Evolutionary conservation across 352 stramenopile genomes (phyloP).

Genomic region (Aphanomyces euteiches): DNA sequence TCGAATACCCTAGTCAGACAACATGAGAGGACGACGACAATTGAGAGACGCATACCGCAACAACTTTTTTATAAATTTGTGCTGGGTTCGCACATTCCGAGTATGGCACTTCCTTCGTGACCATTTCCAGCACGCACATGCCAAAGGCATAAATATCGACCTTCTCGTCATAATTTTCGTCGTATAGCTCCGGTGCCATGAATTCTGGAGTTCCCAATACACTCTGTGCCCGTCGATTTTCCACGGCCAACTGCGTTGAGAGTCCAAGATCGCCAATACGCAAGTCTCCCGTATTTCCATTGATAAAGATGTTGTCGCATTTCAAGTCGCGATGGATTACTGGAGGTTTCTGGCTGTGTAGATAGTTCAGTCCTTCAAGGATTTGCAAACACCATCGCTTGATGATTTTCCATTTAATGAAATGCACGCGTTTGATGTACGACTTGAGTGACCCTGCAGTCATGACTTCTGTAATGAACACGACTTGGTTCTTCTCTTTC

Average conservation of each 20-base stretch:
- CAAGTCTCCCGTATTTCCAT: slow-evolving; percentile 96
- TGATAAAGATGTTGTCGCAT: slow-evolving; percentile 98
- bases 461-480: slow-evolving; percentile 99
- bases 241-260: slow-evolving; percentile 71
- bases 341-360: slow-evolving; percentile 85
- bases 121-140: slow-evolving; percentile 99
- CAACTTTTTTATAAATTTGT: slow-evolving; percentile 91
- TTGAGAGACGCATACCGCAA: slow-evolving; percentile 34
- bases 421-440: slow-evolving; percentile 97
- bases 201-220: slow-evolving; percentile 98
- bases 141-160: slow-evolving; percentile 98
- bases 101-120: slow-evolving; percentile 98
- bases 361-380: slow-evolving; percentile 91
- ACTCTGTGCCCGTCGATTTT: slow-evolving; percentile 83
- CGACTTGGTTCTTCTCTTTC: slow-evolving; percentile 96
- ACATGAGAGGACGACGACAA: not conserved
- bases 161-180: slow-evolving; percentile 98
- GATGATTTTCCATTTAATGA: slow-evolving; percentile 98
- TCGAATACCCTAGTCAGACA: slow-evolving; percentile 46
- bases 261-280: slow-evolving; percentile 97
- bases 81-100: slow-evolving; percentile 91
- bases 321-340: slow-evolving; percentile 94
- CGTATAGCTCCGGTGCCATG: slow-evolving; percentile 99
- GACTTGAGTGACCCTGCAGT: slow-evolving; percentile 92
- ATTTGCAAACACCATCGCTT: slow-evolving; percentile 98